Evolutionary conservation across 352 stramenopile genomes (phyloP).

Genomic region (Globisporangium heterothallicum): DNA sequence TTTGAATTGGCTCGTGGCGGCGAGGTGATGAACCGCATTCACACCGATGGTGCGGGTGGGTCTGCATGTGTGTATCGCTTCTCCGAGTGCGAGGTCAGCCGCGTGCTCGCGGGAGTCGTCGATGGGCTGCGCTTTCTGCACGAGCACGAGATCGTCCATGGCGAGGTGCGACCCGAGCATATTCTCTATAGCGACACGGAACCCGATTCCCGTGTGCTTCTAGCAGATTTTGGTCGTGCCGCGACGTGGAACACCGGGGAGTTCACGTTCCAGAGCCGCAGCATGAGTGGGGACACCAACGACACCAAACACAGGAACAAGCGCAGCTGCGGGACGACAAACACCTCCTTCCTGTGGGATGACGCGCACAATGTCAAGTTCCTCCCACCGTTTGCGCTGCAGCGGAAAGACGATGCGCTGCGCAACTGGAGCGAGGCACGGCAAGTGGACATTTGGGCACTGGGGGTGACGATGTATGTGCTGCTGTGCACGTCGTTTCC

Average conservation of each 20-base stretch:
- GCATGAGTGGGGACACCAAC: constrained; percentile 1
- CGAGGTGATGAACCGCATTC: constrained; percentile 45
- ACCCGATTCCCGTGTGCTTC: constrained; percentile 50
- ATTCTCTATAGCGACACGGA: constrained; percentile 67
- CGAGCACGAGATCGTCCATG: constrained; percentile 41
- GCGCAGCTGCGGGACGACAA: background rate
- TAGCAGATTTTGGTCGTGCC: constrained; percentile 63
- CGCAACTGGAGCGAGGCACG: constrained; percentile 47
- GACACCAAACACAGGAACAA: background rate
- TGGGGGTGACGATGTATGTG: constrained; percentile 70
- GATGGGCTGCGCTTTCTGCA: constrained; percentile 60
- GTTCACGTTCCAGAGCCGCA: constrained; percentile 24
- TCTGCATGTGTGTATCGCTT: constrained; percentile 14
- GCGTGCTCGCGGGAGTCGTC: constrained; percentile 35
- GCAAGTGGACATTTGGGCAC: constrained; percentile 67
- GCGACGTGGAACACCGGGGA: constrained; percentile 24
- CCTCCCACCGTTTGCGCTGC: constrained; percentile 54
- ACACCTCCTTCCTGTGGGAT: constrained; percentile 41
- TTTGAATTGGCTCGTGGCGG: constrained; percentile 72
- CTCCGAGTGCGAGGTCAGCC: constrained; percentile 56
- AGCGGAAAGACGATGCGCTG: constrained; percentile 23
- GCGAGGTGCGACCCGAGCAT: constrained; percentile 68
- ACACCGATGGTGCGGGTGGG: background rate
- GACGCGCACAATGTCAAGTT: constrained; percentile 55
- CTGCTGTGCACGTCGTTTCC: constrained; percentile 60